A percentile compares a stretch with the other conserved stretches of the same genome.
phyloP scores from a whole-genome alignment of 2,329 filamentous ascomycete species.

The Colletotrichum horii region DNA sequence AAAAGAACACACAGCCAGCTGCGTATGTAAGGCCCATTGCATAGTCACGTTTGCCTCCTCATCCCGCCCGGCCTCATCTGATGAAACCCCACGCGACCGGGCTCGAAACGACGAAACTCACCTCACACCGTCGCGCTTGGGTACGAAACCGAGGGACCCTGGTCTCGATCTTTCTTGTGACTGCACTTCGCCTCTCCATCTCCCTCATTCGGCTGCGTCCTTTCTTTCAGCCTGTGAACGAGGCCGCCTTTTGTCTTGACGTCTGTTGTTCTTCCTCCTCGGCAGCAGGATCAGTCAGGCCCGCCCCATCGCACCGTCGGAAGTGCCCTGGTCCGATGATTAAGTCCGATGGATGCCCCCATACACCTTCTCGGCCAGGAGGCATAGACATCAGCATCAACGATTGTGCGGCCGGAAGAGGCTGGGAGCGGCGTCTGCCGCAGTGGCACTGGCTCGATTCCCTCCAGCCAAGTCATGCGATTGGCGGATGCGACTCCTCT shows the following conservation, averaged over 20 bases:
- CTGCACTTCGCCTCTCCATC: background rate
- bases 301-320: background rate
- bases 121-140: slow-evolving; percentile 1
- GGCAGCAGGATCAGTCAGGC: background rate
- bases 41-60: background rate
- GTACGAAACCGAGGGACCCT: background rate
- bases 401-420: slow-evolving; percentile 15
- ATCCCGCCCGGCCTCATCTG: slow-evolving; percentile 9
- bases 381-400: slow-evolving; percentile 1
- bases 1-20: background rate
- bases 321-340: slow-evolving; percentile 9
- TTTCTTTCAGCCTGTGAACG: background rate
- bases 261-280: background rate
- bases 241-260: background rate
- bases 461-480: slow-evolving; percentile 1
- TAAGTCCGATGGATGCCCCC: slow-evolving; percentile 9
- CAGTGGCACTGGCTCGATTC: background rate
- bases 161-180: background rate
- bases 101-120: slow-evolving; percentile 17
- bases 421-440: slow-evolving; percentile 2
- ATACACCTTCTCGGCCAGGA: background rate
- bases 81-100: slow-evolving; percentile 7
- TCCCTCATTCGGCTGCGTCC: background rate
- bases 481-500: slow-evolving; percentile 10
- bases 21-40: background rate